phyloP scores from a whole-genome alignment of 768 basidiomycete species.

The Lactarius psammicola region DNA sequence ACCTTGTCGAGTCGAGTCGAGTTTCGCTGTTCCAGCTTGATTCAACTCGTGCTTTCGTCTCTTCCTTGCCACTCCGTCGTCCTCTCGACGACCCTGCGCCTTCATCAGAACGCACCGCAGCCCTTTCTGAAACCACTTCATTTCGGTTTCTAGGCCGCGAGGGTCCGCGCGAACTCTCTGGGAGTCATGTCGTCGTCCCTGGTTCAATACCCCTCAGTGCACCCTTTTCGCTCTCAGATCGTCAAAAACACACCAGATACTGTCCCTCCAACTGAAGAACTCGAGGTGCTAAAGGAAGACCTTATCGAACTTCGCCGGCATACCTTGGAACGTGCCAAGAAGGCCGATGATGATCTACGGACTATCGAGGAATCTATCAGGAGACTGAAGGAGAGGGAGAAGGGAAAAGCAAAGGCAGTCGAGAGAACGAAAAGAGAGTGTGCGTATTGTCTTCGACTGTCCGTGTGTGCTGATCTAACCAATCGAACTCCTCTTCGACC shows the following conservation, averaged over 20 bases:
- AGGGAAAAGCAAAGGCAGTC: slow-evolving; percentile 65
- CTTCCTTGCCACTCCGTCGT: slow-evolving; percentile 7
- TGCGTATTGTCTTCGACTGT: slow-evolving; percentile 46
- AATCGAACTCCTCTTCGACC: slow-evolving; percentile 25
- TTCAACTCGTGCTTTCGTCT: neutral
- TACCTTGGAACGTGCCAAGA: slow-evolving; percentile 62
- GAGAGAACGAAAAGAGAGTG: slow-evolving; percentile 74
- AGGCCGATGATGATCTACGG: slow-evolving; percentile 72
- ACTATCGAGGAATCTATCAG: slow-evolving; percentile 75
- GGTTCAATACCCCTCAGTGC: slow-evolving; percentile 46
- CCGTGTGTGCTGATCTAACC: slow-evolving; percentile 14
- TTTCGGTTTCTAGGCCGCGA: slow-evolving; percentile 16
- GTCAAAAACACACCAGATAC: slow-evolving; percentile 62
- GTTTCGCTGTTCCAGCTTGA: slow-evolving; percentile 13
- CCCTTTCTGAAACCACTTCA: neutral
- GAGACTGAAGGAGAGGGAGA: slow-evolving; percentile 71
- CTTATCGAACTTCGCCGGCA: slow-evolving; percentile 52
- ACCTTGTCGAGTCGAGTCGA: slow-evolving; percentile 27
- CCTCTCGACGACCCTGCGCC: neutral
- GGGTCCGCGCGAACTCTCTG: slow-evolving; percentile 16
- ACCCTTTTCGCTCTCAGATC: slow-evolving; percentile 55
- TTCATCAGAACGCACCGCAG: slow-evolving; percentile 1
- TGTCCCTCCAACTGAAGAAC: slow-evolving; percentile 71
- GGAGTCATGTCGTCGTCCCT: slow-evolving; percentile 61
- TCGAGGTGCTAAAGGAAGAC: slow-evolving; percentile 62